phyloP scores from a whole-genome alignment of 306 rosid genomes.

The Prunus kanzakura region DNA sequence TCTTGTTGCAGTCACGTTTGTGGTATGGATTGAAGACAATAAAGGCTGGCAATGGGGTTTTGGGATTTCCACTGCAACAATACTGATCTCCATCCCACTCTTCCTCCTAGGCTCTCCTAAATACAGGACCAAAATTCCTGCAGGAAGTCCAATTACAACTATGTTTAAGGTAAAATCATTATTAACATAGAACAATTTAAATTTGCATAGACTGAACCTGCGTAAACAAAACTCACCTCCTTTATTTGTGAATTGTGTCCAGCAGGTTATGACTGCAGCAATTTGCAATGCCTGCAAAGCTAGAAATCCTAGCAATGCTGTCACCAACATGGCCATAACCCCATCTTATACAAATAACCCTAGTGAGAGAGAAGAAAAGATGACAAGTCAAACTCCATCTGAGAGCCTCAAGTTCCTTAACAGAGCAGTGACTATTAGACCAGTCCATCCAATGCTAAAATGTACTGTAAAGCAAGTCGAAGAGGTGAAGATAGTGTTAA shows the following conservation, averaged over 20 bases:
- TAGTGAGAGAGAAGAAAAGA: slow-evolving; percentile 25
- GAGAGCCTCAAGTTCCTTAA: slow-evolving; percentile 55
- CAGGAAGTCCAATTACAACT: slow-evolving; percentile 70
- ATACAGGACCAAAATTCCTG: slow-evolving; percentile 64
- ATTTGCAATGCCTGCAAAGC: slow-evolving; percentile 32
- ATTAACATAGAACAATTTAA: not conserved
- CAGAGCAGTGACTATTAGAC: slow-evolving; percentile 35
- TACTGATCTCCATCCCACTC: slow-evolving; percentile 63
- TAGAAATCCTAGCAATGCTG: slow-evolving; percentile 37
- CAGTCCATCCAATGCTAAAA: slow-evolving; percentile 42
- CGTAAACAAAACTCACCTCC: not conserved
- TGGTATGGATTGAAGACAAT: slow-evolving; percentile 89
- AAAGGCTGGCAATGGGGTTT: slow-evolving; percentile 91
- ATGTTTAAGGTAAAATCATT: slow-evolving; percentile 52
- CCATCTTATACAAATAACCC: slow-evolving; percentile 28
- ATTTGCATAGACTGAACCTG: not conserved
- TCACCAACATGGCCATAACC: slow-evolving; percentile 34
- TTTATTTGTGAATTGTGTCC: not conserved
- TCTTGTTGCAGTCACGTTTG: slow-evolving; percentile 69
- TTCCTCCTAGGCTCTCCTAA: slow-evolving; percentile 63
- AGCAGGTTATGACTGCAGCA: slow-evolving; percentile 71
- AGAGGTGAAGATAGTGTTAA: slow-evolving; percentile 55
- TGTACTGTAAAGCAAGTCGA: slow-evolving; percentile 65
- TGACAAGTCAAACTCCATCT: slow-evolving; percentile 23
- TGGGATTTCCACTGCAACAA: slow-evolving; percentile 56